A percentile compares a stretch with the other conserved stretches of the same genome.
Evolutionary conservation across 2,329 filamentous ascomycete genomes (phyloP).

Genomic region (Microdochium bolleyi): DNA sequence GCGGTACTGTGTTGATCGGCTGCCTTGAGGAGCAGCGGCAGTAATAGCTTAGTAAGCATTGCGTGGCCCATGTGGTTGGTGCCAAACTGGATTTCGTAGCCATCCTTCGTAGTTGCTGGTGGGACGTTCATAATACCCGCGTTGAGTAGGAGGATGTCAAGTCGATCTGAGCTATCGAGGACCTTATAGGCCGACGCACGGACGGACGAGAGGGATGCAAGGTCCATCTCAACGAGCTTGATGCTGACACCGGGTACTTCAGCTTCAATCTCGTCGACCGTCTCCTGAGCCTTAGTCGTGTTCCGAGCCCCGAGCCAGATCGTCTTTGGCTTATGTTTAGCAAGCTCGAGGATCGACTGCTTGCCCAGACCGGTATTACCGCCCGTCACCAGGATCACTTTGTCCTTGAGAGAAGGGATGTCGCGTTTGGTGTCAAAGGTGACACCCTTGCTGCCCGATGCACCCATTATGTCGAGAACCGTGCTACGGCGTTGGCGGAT

Average conservation of each 20-base stretch:
- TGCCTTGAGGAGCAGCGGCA: too few species aligned
- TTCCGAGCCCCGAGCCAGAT: conserved; percentile 17
- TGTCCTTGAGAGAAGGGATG: conserved; percentile 22
- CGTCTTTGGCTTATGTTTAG: conserved; percentile 18
- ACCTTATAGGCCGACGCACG: conserved; percentile 16
- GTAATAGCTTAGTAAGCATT: too few species aligned
- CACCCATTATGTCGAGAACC: neutral
- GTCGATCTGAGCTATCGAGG: neutral
- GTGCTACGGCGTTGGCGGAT: neutral
- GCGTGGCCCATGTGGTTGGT: conserved; percentile 37
- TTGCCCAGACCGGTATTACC: conserved; percentile 29
- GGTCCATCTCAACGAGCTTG: conserved; percentile 25
- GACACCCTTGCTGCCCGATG: neutral
- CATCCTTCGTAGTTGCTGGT: conserved; percentile 24
- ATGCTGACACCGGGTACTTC: conserved; percentile 1
- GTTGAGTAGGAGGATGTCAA: conserved; percentile 27
- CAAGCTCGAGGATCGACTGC: conserved; percentile 25
- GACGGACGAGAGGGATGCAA: conserved; percentile 23
- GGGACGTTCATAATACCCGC: conserved; percentile 25
- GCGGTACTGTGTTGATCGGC: too few species aligned
- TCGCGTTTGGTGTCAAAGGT: conserved; percentile 5
- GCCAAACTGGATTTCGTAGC: conserved; percentile 34
- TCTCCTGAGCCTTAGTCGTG: conserved; percentile 16
- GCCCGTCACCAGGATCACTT: conserved; percentile 26
- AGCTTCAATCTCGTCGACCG: conserved; percentile 14